Conservation (phyloP, 495 filamentous ascomycete genomes). For the Penicillium turbatum region DNA sequence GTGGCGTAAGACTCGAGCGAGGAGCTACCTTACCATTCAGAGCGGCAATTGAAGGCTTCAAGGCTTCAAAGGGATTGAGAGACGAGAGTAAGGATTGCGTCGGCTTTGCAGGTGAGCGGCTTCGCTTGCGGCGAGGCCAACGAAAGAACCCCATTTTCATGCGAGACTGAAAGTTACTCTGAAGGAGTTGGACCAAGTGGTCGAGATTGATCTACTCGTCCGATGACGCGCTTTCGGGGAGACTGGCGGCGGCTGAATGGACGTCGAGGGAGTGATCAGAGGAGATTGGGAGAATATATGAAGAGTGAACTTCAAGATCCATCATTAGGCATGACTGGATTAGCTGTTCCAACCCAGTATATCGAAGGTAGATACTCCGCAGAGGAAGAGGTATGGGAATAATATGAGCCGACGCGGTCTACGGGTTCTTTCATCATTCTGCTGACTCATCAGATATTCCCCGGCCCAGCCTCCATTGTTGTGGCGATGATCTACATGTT, state of each 20-base stretch:
- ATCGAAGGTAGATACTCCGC: background rate
- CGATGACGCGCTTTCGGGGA: constrained; percentile 6
- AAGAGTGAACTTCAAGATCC: background rate
- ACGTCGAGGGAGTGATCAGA: background rate
- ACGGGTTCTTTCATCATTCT: constrained; percentile 1
- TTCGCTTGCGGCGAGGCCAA: constrained; percentile 5
- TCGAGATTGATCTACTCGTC: constrained; percentile 3
- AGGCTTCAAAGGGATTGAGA: background rate
- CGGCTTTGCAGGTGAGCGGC: background rate
- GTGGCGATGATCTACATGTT: background rate
- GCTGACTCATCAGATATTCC: constrained; percentile 7
- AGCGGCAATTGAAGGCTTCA: background rate
- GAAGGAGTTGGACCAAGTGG: background rate
- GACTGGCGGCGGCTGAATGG: background rate
- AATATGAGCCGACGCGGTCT: constrained; percentile 3
- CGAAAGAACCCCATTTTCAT: constrained; percentile 8
- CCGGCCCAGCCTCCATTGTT: background rate
- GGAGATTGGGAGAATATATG: background rate
- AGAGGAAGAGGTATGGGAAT: constrained; percentile 5
- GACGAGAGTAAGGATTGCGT: background rate
- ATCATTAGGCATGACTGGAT: constrained; percentile 5
- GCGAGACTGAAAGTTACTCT: background rate
- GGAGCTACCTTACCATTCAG: background rate
- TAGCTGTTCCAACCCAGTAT: background rate
- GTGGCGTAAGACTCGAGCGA: background rate